Evolutionary conservation across 129 eudicot species (phyloP), one percentile per base, ranked within the genome.

Genomic region (Escallonia herrerae): DNA sequence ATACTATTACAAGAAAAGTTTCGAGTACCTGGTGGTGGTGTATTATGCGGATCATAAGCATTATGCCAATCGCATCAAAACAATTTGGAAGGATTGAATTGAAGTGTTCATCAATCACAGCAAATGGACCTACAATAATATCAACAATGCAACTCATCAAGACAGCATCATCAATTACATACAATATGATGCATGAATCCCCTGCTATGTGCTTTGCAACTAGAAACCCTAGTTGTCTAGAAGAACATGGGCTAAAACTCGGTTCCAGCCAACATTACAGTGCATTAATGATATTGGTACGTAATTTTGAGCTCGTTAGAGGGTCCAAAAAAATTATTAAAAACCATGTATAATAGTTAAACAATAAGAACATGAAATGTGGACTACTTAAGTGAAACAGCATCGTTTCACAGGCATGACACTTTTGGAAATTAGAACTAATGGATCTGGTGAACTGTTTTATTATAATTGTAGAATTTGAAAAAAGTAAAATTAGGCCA

Each of bases 11-110:
- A 44, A 13, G 8, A 53, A 4, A 51, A 69, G 59, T 48, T 9
- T 60, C 11, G 15, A n/a, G 39, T 83, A 93, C 98, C 98, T 93
- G 98, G 82, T 93, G 96, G 69, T 86, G 91, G 74, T 93, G 95
- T 70, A 89, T 86, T 61, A 93, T 84, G 58, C 98, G 95, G 64
- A 93, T 93, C 98, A 93, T 93, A 80, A 93, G 96, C 98, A 93
- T 89, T 72, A 93, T 67, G 66, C 98, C 98, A 62, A 93, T 88
- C 44, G 98, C 98, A 78, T 93, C 98, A 76, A 64, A 93, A 79
- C 77, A 85, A 74, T 88, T 88, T 66, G 96, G 88, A 71, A 93
- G 89, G 58, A 93, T 73, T 4, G 91, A 67, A 79, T 77, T 79
- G 64, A 93, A 80, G 80, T 93, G 98, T 69, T 93, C 98, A 69